Conservation (phyloP, 768 basidiomycete species). For the Tephrocybe sp. region DNA sequence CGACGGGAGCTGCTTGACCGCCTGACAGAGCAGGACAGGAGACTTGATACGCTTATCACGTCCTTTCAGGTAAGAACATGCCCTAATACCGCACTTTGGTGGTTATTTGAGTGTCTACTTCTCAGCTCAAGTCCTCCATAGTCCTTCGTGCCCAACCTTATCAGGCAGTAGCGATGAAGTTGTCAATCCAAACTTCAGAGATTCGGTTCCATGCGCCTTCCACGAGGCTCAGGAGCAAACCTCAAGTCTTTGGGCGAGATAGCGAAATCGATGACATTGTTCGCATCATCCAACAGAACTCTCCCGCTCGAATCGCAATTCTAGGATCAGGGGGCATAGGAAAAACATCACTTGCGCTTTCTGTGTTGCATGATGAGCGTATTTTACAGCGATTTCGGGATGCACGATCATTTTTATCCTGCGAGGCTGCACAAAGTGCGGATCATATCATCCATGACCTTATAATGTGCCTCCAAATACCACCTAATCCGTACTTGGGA, state of each 20-base stretch:
- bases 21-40: slow-evolving; percentile 24
- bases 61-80: slow-evolving; percentile 22
- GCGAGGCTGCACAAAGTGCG: slow-evolving; percentile 25
- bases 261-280: slow-evolving; percentile 23
- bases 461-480: slow-evolving; percentile 17
- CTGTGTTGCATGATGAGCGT: slow-evolving; percentile 21
- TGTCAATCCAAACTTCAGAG: not conserved
- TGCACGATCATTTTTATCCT: slow-evolving; percentile 27
- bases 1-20: slow-evolving; percentile 20
- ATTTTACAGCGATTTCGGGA: slow-evolving; percentile 17
- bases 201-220: not conserved
- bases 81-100: not conserved
- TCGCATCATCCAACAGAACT: slow-evolving; percentile 8
- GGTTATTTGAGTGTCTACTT: not conserved
- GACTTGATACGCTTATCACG: slow-evolving; percentile 26
- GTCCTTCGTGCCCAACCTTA: slow-evolving; percentile 5
- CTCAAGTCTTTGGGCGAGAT: slow-evolving; percentile 27
- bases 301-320: slow-evolving; percentile 22
- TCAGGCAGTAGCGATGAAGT: not conserved
- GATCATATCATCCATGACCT: slow-evolving; percentile 25
- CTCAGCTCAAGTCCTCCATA: slow-evolving; percentile 16
- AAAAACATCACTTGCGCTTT: slow-evolving; percentile 31
- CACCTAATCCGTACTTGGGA: slow-evolving; percentile 9
- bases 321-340: slow-evolving; percentile 34
- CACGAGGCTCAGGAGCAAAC: slow-evolving; percentile 16